Conservation (phyloP, 164 flowering plant genomes). For the Dillenia turbinata region DNA sequence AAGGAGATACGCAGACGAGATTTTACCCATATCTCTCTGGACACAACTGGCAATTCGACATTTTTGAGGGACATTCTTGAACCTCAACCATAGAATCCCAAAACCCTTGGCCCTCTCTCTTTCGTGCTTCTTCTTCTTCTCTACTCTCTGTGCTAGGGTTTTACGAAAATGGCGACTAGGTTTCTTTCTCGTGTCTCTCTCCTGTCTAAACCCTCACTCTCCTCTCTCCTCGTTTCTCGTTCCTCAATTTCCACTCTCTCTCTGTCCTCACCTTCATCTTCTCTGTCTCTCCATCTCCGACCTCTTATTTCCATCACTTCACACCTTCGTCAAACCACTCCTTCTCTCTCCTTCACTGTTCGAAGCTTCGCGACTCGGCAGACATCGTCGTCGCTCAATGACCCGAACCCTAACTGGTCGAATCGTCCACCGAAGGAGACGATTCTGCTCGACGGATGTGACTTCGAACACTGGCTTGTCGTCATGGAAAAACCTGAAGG, state of each 20-base stretch:
- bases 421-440: slow-evolving; percentile 88
- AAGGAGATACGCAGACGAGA: no score
- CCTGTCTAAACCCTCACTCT: background rate
- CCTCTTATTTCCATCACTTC: slow-evolving; percentile 13
- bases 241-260: slow-evolving; percentile 9
- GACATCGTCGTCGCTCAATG: slow-evolving; percentile 61
- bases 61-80: no score
- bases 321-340: slow-evolving; percentile 8
- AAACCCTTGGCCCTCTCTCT: background rate
- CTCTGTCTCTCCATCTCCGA: slow-evolving; percentile 7
- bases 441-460: slow-evolving; percentile 79
- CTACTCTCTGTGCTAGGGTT: slow-evolving; percentile 10
- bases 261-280: slow-evolving; percentile 16
- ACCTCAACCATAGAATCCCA: no score
- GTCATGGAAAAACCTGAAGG: slow-evolving; percentile 79
- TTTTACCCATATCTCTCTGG: no score
- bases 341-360: slow-evolving; percentile 16
- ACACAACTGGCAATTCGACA: no score
- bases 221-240: no score
- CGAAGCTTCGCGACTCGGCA: slow-evolving; percentile 49
- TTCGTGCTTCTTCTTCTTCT: background rate
- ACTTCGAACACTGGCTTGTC: slow-evolving; percentile 94
- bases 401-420: slow-evolving; percentile 78
- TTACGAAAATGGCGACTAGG: slow-evolving; percentile 12
- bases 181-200: slow-evolving; percentile 9